Evolutionary conservation across 768 basidiomycete species (phyloP), one percentile per base, ranked within the genome.

Genomic region (Coprinellus micaceus): DNA sequence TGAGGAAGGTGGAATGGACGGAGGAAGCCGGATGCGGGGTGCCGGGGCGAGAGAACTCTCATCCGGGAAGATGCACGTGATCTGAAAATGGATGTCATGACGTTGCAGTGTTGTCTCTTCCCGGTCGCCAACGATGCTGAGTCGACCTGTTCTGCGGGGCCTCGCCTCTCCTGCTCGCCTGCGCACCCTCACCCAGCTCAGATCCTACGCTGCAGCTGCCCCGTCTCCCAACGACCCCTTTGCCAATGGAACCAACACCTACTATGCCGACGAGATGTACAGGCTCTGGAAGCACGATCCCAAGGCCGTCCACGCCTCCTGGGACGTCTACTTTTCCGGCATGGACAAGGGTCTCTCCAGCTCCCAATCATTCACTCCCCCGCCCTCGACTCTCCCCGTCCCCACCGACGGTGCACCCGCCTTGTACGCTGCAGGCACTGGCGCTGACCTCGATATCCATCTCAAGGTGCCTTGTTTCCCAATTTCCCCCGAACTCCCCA

Each of bases 231-330:
- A 91, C 63, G 91, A 93, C 69, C 79, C 81, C 7, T 97, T 98
- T 69, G 95, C 94, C 12, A 96, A 92, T 57, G 94, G 94, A 40
- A 94, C 89, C 40, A 98, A 97, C 73, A 80, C 93, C 22, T 94
- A 96, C 77, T 98, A 98, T 68, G 89, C 89, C 19, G 95, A 91
- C 64, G 93, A 96, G 72, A 98, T 98, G 96, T 98, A 96, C 74
- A 83, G 85, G 61, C 84, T 88, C 63, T 94, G 91, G 92, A 82
- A 81, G 70, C 81, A 91, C 74, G 93, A 99, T 72, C 91, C 94
- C 41, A 81, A 83, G 59, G 88, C 90, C 21, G 97, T 99, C 0
- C 97, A 99, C 75, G 78, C 83, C 0, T 97, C 94, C 3, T 99
- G 97, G 97, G 82, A 89, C 58, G 82, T 86, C 51, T 99, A 99